A percentile compares a stretch with the other conserved stretches of the same genome.
Evolutionary conservation across 371 early-diverging fungal genomes (phyloP).

Genomic region (Mucor ambiguus): DNA sequence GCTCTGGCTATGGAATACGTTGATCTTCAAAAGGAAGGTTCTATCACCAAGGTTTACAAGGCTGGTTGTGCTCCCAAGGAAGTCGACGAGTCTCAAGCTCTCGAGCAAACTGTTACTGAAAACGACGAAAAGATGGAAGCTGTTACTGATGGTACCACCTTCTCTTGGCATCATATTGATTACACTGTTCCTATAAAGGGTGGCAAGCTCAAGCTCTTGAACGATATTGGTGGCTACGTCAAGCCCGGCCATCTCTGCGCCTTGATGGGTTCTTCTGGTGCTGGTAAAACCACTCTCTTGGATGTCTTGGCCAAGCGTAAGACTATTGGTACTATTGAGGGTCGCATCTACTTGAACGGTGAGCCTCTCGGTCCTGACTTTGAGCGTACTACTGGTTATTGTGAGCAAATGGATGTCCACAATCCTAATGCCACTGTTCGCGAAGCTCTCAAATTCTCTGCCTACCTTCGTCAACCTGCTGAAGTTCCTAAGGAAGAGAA

Average conservation of each 20-base stretch:
- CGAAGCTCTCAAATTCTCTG: slow-evolving; percentile 77
- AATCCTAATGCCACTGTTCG: slow-evolving; percentile 65
- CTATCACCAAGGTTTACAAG: slow-evolving; percentile 62
- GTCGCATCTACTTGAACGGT: slow-evolving; percentile 72
- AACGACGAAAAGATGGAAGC: slow-evolving; percentile 39
- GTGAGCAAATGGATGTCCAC: slow-evolving; percentile 85
- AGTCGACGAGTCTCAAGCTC: slow-evolving; percentile 23
- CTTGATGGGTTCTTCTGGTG: slow-evolving; percentile 86
- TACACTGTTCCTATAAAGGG: slow-evolving; percentile 66
- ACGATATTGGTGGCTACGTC: slow-evolving; percentile 58
- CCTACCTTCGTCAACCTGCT: slow-evolving; percentile 66
- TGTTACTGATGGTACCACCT: slow-evolving; percentile 53
- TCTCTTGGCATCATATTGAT: slow-evolving; percentile 61
- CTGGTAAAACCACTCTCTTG: slow-evolving; percentile 90
- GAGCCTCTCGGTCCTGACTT: slow-evolving; percentile 57
- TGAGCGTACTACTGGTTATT: slow-evolving; percentile 77
- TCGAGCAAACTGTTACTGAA: slow-evolving; percentile 22
- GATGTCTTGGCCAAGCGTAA: slow-evolving; percentile 84
- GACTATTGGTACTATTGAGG: slow-evolving; percentile 76
- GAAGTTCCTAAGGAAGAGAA: slow-evolving; percentile 64
- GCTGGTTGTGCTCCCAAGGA: slow-evolving; percentile 38
- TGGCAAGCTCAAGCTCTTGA: slow-evolving; percentile 52
- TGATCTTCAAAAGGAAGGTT: slow-evolving; percentile 56
- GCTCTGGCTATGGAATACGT: slow-evolving; percentile 58
- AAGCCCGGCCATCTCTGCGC: slow-evolving; percentile 72